Evolutionary conservation across 495 filamentous ascomycete species (phyloP).

Genomic region (Hyaloscypha bicolor): DNA sequence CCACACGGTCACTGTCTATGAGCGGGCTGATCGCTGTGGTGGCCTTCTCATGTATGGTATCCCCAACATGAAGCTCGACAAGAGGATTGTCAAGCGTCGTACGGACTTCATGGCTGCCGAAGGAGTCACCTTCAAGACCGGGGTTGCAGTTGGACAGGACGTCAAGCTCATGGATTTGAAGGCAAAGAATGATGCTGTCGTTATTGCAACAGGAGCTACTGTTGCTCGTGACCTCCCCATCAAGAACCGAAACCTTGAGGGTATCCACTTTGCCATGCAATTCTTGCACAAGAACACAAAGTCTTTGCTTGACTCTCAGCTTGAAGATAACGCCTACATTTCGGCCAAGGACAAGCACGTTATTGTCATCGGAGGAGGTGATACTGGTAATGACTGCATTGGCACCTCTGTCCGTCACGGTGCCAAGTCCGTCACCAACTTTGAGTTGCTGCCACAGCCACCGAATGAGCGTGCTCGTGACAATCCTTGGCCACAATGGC

Average conservation of each 20-base stretch:
- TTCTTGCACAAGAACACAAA: constrained; percentile 99
- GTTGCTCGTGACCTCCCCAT: constrained; percentile 96
- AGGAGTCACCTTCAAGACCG: constrained; percentile 81
- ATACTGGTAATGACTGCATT: constrained; percentile 99
- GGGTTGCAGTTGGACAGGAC: constrained; percentile 79
- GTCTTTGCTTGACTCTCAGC: constrained; percentile 91
- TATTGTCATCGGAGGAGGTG: constrained; percentile 96
- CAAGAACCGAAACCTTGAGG: constrained; percentile 84
- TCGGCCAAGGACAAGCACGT: constrained; percentile 97
- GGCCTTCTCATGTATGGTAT: constrained; percentile 99
- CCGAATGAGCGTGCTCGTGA: constrained; percentile 91
- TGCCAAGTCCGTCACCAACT: constrained; percentile 95
- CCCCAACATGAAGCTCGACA: constrained; percentile 99
- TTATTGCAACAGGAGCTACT: constrained; percentile 96
- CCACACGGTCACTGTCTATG: constrained; percentile 91
- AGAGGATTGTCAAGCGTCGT: constrained; percentile 94
- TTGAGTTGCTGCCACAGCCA: constrained; percentile 94
- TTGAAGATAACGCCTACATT: constrained; percentile 87
- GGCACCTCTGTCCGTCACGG: constrained; percentile 98
- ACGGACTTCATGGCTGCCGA: constrained; percentile 96
- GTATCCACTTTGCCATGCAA: constrained; percentile 98
- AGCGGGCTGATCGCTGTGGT: constrained; percentile 90
- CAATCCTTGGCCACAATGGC: constrained; percentile 99
- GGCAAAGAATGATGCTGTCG: constrained; percentile 77
- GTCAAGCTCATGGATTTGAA: constrained; percentile 77